Base-by-base conservation (phyloP, 192 early-diverging fungal genomes). In the Entophlyctis luteolus region DNA sequence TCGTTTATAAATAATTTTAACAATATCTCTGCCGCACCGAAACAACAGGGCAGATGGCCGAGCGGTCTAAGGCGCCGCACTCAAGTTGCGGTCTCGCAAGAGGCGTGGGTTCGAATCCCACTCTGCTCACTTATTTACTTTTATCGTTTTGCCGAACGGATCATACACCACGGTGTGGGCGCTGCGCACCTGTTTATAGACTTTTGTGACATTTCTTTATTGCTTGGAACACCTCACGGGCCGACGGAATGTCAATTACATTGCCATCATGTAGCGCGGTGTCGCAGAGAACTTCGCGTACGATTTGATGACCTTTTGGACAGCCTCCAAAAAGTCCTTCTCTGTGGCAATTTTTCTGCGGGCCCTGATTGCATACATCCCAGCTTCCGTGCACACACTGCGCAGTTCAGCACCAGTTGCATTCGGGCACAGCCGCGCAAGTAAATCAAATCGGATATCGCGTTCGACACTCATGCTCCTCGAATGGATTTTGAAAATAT, bases 301-400 rank as follows among this genome's bases (percentile, higher is more conserved):
- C 42, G 86, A 87, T 86, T 98, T 98, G 84, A 99, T 96, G 62
- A 99, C 98, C 87, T 99, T 99, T 83, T 97, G 94, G 16, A 99
- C 96, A 27, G 95, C 83, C 75, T 99, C 96, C 80, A 99, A 86
- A 81, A 97, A 99, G 83, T 99, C 98, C 84, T 99, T 98, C 76
- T 99, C 98, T 23, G 94, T 98, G 20, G 98, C 96, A 18, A 97
- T 87, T 89, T 98, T 98, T 86, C 95, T 88, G 75, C 97, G 85
- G 55, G 93, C 90, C 12, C 97, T 85, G 67, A 99, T 99, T 1
- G 97, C 97, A 86, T 93, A 99, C 97, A 99, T 99, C 59, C 97
- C 97, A 5, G 97, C 95, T 79, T 99, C 97, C 31, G 97, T 99
- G 81, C 97, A 99, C 55, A 99, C 97, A 75, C 89, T 91, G 63